phyloP scores from a whole-genome alignment of 192 early-diverging fungal species.

The Hyaloraphidium curvatum region DNA sequence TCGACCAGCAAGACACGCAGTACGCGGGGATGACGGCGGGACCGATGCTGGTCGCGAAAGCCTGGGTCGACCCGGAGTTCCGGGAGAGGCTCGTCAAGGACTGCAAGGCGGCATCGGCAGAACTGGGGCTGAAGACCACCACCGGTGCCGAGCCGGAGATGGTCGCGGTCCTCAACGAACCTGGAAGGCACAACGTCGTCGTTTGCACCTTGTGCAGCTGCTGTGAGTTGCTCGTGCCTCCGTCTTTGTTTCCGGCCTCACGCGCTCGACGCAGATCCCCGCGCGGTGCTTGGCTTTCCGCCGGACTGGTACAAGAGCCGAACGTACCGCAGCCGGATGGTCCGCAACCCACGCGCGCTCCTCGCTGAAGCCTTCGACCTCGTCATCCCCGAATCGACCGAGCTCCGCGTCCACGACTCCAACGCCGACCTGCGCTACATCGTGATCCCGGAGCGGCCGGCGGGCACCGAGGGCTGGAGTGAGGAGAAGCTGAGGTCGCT shows the following conservation, averaged over 20 bases:
- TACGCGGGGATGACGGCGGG: not conserved
- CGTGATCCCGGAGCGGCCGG: not conserved
- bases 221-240: no score
- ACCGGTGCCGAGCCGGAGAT: not conserved
- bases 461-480: not conserved
- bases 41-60: not conserved
- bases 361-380: not conserved
- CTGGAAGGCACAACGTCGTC: no score
- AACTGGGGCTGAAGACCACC: not conserved
- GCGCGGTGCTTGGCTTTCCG: not conserved
- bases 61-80: constrained; percentile 1
- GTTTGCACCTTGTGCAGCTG: constrained; percentile 1
- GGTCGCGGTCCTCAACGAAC: no score
- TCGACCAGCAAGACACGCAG: no score
- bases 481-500: constrained; percentile 1
- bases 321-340: not conserved
- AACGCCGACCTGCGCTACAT: not conserved
- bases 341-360: not conserved
- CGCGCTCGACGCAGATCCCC: no score
- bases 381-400: not conserved
- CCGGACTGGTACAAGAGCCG: constrained; percentile 2
- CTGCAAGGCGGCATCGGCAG: no score
- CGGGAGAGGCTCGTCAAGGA: not conserved
- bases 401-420: not conserved
- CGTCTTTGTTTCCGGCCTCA: no score